These are phyloP conservation scores for Nakaseomyces nivariensis DNA, from an alignment of 1,139 yeast species.

Conservation along the genomic window DNA sequence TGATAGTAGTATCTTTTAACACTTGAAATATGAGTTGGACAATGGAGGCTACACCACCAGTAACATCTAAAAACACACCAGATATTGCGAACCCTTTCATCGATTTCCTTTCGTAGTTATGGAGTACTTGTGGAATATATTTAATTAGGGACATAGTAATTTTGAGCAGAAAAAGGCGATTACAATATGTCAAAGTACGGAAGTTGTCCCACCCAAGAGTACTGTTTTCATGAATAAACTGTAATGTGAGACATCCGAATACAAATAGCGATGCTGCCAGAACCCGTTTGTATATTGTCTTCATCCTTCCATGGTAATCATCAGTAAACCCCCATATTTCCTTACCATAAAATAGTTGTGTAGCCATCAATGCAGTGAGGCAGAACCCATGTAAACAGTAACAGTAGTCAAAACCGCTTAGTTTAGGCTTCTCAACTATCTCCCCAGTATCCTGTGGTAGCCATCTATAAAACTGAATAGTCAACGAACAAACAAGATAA, in stretches of 20 bases:
- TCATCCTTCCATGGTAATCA: conserved; percentile 18
- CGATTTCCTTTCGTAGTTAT: conserved; percentile 44
- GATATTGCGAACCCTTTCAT: conserved; percentile 49
- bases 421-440: conserved; percentile 29
- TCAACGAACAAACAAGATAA: conserved; percentile 33
- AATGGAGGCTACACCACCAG: conserved; percentile 45
- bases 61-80: conserved; percentile 41
- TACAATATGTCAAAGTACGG: conserved; percentile 21
- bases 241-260: conserved; percentile 10
- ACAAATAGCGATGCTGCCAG: conserved; percentile 17
- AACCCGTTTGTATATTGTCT: conserved; percentile 18
- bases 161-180: conserved; percentile 33
- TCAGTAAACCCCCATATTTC: conserved; percentile 29
- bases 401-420: conserved; percentile 35
- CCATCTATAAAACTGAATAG: conserved; percentile 30
- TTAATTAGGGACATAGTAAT: conserved; percentile 47
- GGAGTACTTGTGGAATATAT: conserved; percentile 51
- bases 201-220: conserved; percentile 19
- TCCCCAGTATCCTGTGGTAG: conserved; percentile 5
- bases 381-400: conserved; percentile 38
- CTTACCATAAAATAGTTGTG: conserved; percentile 32
- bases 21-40: conserved; percentile 35
- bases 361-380: conserved; percentile 30
- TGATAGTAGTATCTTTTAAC: conserved; percentile 11
- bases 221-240: conserved; percentile 10